A percentile compares a stretch with the other conserved stretches of the same genome.
These are phyloP conservation scores for Tulasnella sp. DNA, from an alignment of 768 basidiomycete species.

Conservation along the genomic window DNA sequence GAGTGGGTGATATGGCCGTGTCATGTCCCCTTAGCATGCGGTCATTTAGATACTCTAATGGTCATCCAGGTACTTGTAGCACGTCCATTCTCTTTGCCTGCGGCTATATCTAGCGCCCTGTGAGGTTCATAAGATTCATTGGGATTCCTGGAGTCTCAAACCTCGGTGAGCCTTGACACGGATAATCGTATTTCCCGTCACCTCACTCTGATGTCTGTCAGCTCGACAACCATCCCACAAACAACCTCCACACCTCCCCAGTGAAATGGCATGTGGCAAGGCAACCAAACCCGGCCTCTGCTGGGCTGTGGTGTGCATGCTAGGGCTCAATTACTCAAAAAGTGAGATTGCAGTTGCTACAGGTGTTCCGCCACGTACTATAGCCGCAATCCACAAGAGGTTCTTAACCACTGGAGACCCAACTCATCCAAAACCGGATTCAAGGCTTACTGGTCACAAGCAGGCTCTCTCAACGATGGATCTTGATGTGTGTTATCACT, in stretches of 20 bases:
- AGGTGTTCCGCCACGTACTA: background rate
- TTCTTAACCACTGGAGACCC: background rate
- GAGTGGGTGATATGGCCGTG: too few species aligned
- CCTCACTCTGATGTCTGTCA: background rate
- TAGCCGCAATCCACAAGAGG: background rate
- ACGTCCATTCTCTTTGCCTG: too few species aligned
- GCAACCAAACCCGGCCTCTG: background rate
- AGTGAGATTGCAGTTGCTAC: background rate
- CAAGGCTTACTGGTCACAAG: background rate
- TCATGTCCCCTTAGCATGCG: too few species aligned
- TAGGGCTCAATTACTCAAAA: background rate
- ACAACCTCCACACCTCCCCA: background rate
- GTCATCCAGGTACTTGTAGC: too few species aligned
- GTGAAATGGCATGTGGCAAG: background rate
- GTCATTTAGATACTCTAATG: too few species aligned
- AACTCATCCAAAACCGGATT: background rate
- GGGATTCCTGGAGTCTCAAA: too few species aligned
- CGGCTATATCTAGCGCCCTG: too few species aligned
- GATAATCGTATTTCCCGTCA: background rate
- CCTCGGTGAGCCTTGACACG: too few species aligned
- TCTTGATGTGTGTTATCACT: background rate
- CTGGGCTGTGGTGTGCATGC: background rate
- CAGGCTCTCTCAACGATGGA: background rate
- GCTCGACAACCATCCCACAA: background rate
- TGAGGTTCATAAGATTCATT: too few species aligned